Evolutionary conservation across 164 flowering plant genomes (phyloP).

Genomic region (Cinnamomum chago): DNA sequence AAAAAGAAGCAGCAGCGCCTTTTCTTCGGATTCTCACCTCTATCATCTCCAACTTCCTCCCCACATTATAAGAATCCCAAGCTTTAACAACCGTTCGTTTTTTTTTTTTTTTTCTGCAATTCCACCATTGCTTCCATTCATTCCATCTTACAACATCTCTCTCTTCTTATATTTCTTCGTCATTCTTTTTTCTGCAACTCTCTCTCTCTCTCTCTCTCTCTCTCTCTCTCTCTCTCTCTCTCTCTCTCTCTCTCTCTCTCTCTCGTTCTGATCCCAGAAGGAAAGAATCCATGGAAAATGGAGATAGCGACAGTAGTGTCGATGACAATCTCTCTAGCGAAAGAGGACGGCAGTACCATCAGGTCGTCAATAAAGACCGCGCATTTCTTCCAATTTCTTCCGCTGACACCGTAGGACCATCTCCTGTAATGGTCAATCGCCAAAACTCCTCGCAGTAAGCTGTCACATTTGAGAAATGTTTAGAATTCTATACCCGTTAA

Average conservation of each 20-base stretch:
- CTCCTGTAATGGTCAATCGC: slow-evolving; percentile 5
- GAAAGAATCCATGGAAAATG: slow-evolving; percentile 24
- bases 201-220: background rate
- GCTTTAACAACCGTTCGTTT: too few relatives aligned
- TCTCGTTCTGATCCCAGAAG: background rate
- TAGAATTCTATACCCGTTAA: background rate
- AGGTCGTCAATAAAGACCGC: slow-evolving; percentile 49
- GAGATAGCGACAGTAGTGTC: slow-evolving; percentile 28
- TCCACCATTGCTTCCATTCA: too few relatives aligned
- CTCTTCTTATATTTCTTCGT: too few relatives aligned
- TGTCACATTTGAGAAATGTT: background rate
- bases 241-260: background rate
- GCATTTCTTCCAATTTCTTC: slow-evolving; percentile 66
- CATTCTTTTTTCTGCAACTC: too few relatives aligned
- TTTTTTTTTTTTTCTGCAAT: too few relatives aligned
- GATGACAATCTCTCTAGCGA: slow-evolving; percentile 22
- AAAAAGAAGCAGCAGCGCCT: background rate
- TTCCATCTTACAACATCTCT: too few relatives aligned
- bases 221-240: background rate
- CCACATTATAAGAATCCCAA: too few relatives aligned
- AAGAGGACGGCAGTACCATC: slow-evolving; percentile 44
- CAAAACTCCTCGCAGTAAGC: slow-evolving; percentile 27
- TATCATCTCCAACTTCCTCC: background rate
- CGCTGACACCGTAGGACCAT: slow-evolving; percentile 28
- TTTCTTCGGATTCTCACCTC: background rate